Conservation (phyloP, 2,329 filamentous ascomycete species). For the Raffaelea arxii region DNA sequence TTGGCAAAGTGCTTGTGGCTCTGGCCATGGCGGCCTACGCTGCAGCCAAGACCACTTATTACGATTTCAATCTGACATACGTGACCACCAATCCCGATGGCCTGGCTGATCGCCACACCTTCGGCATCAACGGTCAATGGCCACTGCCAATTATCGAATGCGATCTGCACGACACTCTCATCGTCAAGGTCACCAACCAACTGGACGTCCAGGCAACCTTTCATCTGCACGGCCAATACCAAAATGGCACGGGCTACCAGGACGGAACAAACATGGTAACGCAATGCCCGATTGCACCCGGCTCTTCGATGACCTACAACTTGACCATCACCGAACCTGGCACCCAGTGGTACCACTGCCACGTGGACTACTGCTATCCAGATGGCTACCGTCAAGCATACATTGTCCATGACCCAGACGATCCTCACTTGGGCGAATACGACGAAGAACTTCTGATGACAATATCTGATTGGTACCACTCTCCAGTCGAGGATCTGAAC, state of each 20-base stretch:
- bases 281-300: constrained; percentile 57
- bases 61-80: constrained; percentile 63
- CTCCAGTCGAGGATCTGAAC: constrained; percentile 34
- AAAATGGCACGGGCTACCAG: constrained; percentile 60
- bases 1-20: not conserved
- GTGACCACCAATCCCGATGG: constrained; percentile 63
- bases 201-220: constrained; percentile 53
- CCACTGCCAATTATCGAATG: constrained; percentile 58
- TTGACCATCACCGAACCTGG: constrained; percentile 52
- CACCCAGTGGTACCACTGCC: constrained; percentile 73
- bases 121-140: constrained; percentile 70
- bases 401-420: constrained; percentile 39
- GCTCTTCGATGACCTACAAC: constrained; percentile 55
- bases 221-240: constrained; percentile 62
- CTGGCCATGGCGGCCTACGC: constrained; percentile 28
- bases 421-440: constrained; percentile 44
- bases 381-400: constrained; percentile 36
- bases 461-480: constrained; percentile 62
- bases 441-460: constrained; percentile 56
- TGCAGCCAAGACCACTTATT: constrained; percentile 30
- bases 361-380: constrained; percentile 57
- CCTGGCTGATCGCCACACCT: constrained; percentile 48
- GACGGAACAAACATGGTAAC: constrained; percentile 58
- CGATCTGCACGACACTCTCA: constrained; percentile 48
- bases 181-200: constrained; percentile 48